Percentiles rank a stretch among this genome's conserved stretches.
These are phyloP conservation scores for Cutaneotrichosporon curvatum DNA, from an alignment of 1,284 basidiomycete genomes.

Conservation along the genomic window DNA sequence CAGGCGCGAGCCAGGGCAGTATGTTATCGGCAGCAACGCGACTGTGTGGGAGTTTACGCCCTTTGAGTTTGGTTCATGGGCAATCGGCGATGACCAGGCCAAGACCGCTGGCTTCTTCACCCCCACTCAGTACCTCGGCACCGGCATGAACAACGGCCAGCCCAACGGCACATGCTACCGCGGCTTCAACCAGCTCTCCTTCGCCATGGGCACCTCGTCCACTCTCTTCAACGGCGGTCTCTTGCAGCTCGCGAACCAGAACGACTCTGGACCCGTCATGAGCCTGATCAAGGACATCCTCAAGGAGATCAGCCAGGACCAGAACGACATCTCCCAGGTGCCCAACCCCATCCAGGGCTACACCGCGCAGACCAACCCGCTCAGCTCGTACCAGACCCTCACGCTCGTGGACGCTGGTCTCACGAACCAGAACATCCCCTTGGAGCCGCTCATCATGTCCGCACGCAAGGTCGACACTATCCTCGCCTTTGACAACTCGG, in stretches of 20 bases:
- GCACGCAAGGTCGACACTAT: slow-evolving; percentile 50
- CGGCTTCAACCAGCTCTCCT: slow-evolving; percentile 47
- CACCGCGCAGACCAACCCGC: slow-evolving; percentile 41
- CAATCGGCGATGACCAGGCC: slow-evolving; percentile 30
- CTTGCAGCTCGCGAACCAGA: slow-evolving; percentile 24
- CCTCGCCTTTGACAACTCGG: slow-evolving; percentile 51
- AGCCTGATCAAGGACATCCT: slow-evolving; percentile 34
- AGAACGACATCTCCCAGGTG: slow-evolving; percentile 47
- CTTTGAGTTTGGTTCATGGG: slow-evolving; percentile 50
- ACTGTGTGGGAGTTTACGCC: slow-evolving; percentile 49
- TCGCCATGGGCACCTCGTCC: slow-evolving; percentile 46
- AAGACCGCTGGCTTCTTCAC: slow-evolving; percentile 43
- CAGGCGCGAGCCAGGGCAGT: slow-evolving; percentile 45
- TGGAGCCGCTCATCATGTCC: slow-evolving; percentile 51
- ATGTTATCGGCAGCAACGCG: slow-evolving; percentile 45
- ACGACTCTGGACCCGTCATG: slow-evolving; percentile 36
- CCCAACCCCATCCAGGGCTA: slow-evolving; percentile 37
- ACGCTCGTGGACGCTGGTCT: slow-evolving; percentile 50
- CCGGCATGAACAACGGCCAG: slow-evolving; percentile 32
- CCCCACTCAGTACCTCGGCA: slow-evolving; percentile 43
- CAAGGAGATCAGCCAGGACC: slow-evolving; percentile 28
- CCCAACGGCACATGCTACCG: slow-evolving; percentile 40
- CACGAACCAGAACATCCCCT: slow-evolving; percentile 49
- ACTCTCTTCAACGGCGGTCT: slow-evolving; percentile 40
- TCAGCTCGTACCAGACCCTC: slow-evolving; percentile 34